Evolutionary conservation across 208 protist species (phyloP).

Genomic region (Trypanosoma brucei): DNA sequence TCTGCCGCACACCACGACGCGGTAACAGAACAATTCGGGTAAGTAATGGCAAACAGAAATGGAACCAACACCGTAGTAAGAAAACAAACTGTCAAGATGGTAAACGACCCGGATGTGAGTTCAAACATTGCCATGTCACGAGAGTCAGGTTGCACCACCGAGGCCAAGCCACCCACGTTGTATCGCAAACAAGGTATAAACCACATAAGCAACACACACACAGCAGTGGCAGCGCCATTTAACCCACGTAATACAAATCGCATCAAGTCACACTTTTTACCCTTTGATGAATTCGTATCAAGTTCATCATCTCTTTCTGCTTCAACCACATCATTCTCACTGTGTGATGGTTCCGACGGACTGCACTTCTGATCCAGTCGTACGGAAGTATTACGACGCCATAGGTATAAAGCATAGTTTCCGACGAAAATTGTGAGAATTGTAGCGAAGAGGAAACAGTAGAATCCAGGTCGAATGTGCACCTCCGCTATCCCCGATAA

Average conservation of each 20-base stretch:
- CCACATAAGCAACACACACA: slow-evolving; percentile 35
- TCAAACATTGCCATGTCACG: slow-evolving; percentile 22
- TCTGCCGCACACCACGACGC: slow-evolving; percentile 91
- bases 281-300: no score
- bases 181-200: slow-evolving; percentile 30
- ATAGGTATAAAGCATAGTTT: slow-evolving; percentile 57
- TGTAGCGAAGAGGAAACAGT: slow-evolving; percentile 27
- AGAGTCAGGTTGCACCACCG: slow-evolving; percentile 16
- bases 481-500: slow-evolving; percentile 30
- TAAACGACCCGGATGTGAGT: slow-evolving; percentile 13
- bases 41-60: slow-evolving; percentile 27
- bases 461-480: slow-evolving; percentile 20
- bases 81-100: slow-evolving; percentile 22
- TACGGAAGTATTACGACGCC: slow-evolving; percentile 37
- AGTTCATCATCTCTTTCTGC: no score
- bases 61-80: slow-evolving; percentile 46
- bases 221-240: slow-evolving; percentile 5
- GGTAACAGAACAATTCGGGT: slow-evolving; percentile 26
- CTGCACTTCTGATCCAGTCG: neutral
- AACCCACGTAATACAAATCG: neutral
- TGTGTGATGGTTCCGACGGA: neutral
- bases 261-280: neutral
- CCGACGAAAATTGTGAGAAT: slow-evolving; percentile 30
- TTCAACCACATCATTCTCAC: no score
- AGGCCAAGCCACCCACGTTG: slow-evolving; percentile 27